Conservation (phyloP, 257 asterid genomes). For the Lavandula angustifolia region DNA sequence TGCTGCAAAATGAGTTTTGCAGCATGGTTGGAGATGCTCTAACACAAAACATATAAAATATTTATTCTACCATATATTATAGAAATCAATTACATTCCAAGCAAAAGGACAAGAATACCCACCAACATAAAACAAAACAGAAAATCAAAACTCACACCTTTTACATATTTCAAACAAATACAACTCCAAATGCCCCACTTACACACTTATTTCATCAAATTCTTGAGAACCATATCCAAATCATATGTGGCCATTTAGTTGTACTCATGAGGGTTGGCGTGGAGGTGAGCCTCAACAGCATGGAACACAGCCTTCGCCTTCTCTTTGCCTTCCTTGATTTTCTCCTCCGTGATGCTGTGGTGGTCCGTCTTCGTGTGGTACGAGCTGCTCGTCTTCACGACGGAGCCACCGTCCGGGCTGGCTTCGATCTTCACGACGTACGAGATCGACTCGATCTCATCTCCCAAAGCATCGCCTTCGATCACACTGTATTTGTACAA, state of each 20-base stretch:
- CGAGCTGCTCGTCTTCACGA: conserved; percentile 35
- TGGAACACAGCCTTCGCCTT: conserved; percentile 35
- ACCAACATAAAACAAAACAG: too few relatives aligned
- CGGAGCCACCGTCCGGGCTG: conserved; percentile 47
- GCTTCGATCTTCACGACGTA: conserved; percentile 38
- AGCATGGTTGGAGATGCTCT: too few relatives aligned
- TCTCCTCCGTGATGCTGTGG: conserved; percentile 36
- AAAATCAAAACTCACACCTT: background rate
- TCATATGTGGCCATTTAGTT: background rate
- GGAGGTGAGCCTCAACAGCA: conserved; percentile 45
- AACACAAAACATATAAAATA: too few relatives aligned
- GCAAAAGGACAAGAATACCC: background rate
- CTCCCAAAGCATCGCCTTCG: conserved; percentile 49
- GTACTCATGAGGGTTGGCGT: conserved; percentile 40
- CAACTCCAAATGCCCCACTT: too few relatives aligned
- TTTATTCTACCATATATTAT: too few relatives aligned
- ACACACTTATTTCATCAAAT: too few relatives aligned
- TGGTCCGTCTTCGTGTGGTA: conserved; percentile 44
- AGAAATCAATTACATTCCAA: background rate
- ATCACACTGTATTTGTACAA: conserved; percentile 40
- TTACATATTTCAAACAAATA: background rate
- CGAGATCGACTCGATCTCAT: conserved; percentile 38
- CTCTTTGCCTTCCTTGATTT: conserved; percentile 41
- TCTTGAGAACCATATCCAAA: background rate
- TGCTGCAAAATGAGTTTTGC: too few relatives aligned